Evolutionary conservation across 148 eudicot species (phyloP).

Genomic region (Mesembryanthemum crystallinum): DNA sequence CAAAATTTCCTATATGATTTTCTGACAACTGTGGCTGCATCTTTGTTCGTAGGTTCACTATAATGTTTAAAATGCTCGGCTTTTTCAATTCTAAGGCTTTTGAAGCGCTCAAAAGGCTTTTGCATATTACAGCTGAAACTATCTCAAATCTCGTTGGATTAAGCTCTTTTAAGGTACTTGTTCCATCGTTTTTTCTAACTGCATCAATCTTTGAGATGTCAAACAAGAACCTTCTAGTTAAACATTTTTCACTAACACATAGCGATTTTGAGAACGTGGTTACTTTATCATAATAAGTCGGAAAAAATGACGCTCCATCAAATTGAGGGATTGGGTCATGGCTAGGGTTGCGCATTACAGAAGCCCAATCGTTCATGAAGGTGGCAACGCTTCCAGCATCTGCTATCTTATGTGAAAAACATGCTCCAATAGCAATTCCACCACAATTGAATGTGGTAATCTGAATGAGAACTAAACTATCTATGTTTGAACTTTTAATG

Average conservation of each 20-base stretch:
- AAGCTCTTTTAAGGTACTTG: not conserved
- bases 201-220: conserved; percentile 28
- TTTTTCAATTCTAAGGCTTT: not conserved
- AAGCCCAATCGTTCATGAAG: conserved; percentile 40
- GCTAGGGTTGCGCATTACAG: conserved; percentile 5
- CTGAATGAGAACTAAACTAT: conserved; percentile 36
- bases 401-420: conserved; percentile 31
- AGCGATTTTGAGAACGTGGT: conserved; percentile 18
- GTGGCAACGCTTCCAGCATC: conserved; percentile 34
- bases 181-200: conserved; percentile 16
- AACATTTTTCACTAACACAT: conserved; percentile 3
- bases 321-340: conserved; percentile 25
- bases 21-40: conserved; percentile 25
- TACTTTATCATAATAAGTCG: conserved; percentile 5
- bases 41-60: conserved; percentile 37
- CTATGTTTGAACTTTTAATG: not conserved
- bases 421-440: conserved; percentile 34
- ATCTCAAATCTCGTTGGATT: conserved; percentile 36
- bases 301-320: conserved; percentile 28
- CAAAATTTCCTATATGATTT: conserved; percentile 31
- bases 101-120: conserved; percentile 17
- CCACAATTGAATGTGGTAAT: conserved; percentile 38
- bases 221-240: conserved; percentile 35
- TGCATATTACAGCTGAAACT: conserved; percentile 39
- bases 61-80: conserved; percentile 3